These are phyloP conservation scores for Phialemoniopsis sp. DNA, from an alignment of 2,329 filamentous ascomycete species.

Conservation along the genomic window DNA sequence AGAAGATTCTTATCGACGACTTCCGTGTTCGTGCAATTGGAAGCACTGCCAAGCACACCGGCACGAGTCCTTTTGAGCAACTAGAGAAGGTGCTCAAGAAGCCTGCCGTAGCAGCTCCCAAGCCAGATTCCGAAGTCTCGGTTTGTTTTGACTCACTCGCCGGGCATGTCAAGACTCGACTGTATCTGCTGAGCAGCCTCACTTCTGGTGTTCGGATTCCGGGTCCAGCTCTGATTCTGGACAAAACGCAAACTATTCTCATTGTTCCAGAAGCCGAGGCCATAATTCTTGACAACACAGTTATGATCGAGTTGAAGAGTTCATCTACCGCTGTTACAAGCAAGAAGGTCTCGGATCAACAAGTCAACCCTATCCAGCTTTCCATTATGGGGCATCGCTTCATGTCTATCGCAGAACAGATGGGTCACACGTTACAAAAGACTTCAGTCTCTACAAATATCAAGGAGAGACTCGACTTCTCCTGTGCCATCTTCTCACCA, in stretches of 20 bases:
- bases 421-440: conserved; percentile 67
- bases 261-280: conserved; percentile 61
- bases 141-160: conserved; percentile 96
- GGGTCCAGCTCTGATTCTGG: conserved; percentile 64
- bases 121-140: conserved; percentile 49
- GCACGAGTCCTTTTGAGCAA: conserved; percentile 64
- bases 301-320: conserved; percentile 72
- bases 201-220: conserved; percentile 60
- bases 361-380: conserved; percentile 64
- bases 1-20: conserved; percentile 70
- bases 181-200: too few relatives aligned
- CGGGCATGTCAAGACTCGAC: conserved; percentile 78
- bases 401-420: conserved; percentile 70
- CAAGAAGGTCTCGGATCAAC: conserved; percentile 21
- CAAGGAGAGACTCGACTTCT: conserved; percentile 69
- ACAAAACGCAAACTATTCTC: conserved; percentile 66
- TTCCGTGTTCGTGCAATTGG: conserved; percentile 64
- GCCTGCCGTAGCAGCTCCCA: too few relatives aligned
- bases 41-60: conserved; percentile 56
- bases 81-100: conserved; percentile 37
- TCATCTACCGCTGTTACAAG: too few relatives aligned
- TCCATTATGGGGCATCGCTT: conserved; percentile 69
- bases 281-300: conserved; percentile 62
- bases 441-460: conserved; percentile 68
- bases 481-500: conserved; percentile 66